Conservation (phyloP, 2,329 filamentous ascomycete species). For the Pestalotiopsis sp. region DNA sequence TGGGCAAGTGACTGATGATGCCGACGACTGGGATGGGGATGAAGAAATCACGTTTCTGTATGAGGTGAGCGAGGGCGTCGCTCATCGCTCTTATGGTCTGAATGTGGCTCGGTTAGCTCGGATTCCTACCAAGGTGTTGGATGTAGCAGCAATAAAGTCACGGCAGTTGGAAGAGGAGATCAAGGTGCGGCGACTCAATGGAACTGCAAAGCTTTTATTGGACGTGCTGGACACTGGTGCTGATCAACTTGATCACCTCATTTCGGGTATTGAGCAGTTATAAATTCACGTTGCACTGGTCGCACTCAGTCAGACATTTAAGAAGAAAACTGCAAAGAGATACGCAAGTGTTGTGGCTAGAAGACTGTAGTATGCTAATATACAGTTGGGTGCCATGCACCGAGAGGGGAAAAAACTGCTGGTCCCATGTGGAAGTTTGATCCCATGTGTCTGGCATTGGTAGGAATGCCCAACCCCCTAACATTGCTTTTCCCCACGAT, state of each 20-base stretch:
- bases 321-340: neutral
- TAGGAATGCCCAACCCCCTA: neutral
- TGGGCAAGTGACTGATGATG: neutral
- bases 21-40: constrained; percentile 45
- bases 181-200: constrained; percentile 60
- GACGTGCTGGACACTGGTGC: constrained; percentile 39
- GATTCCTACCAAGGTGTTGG: constrained; percentile 75
- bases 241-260: constrained; percentile 53
- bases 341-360: neutral
- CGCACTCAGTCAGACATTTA: neutral
- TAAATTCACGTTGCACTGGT: constrained; percentile 30
- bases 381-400: neutral
- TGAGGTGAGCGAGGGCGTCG: constrained; percentile 86
- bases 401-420: neutral
- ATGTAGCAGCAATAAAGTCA: constrained; percentile 79
- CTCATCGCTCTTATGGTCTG: constrained; percentile 90
- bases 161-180: constrained; percentile 77
- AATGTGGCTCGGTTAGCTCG: constrained; percentile 89
- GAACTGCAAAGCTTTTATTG: constrained; percentile 43
- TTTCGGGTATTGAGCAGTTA: constrained; percentile 61
- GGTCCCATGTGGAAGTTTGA: too few species aligned
- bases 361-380: neutral
- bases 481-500: neutral
- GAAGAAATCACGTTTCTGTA: constrained; percentile 94
- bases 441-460: neutral